Evolutionary conservation across 331 rosid genomes (phyloP).

Genomic region (Telfairia occidentalis): DNA sequence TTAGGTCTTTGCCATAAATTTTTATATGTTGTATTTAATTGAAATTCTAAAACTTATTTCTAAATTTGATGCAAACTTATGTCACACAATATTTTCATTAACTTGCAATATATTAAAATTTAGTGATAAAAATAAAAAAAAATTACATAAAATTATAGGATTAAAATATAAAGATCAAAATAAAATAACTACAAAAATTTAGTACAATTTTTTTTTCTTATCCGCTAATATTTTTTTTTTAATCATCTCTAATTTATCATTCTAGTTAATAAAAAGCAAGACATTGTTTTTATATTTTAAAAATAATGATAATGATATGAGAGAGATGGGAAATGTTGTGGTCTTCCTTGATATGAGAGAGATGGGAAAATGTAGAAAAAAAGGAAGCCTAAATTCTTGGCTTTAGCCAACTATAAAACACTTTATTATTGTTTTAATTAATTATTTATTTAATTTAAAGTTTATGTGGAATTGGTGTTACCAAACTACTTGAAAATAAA

Average conservation of each 20-base stretch:
- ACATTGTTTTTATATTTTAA: background rate
- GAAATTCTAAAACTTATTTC: no score
- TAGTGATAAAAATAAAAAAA: no score
- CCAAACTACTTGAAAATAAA: background rate
- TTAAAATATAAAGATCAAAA: no score
- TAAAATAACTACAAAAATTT: no score
- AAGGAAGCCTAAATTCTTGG: background rate
- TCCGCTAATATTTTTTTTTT: background rate
- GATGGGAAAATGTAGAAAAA: background rate
- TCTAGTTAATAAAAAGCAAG: background rate
- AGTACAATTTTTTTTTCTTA: no score
- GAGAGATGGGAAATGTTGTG: background rate
- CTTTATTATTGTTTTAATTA: background rate
- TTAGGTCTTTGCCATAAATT: no score
- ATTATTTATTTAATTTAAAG: background rate
- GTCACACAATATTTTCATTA: no score
- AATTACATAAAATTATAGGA: no score
- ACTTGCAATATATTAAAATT: no score
- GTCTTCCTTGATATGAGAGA: slow-evolving; percentile 7
- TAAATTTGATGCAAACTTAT: no score
- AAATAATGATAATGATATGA: background rate
- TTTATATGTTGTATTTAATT: no score
- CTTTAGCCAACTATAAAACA: background rate
- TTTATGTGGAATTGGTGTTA: background rate
- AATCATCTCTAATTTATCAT: background rate